Base-by-base conservation (phyloP, 208 protist genomes). In the Spongospora subterranea region DNA sequence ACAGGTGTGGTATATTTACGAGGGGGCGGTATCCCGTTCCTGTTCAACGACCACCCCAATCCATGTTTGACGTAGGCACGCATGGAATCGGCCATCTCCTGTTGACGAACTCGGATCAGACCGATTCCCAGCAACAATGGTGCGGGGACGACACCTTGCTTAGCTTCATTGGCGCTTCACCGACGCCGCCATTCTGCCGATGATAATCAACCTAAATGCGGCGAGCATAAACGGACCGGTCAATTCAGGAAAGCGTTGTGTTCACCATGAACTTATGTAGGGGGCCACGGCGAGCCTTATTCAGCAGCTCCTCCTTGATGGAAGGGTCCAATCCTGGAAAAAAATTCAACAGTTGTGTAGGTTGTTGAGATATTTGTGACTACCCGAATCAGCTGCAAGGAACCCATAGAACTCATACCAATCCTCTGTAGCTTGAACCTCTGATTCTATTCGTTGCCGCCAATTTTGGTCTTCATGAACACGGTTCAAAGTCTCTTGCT, bases 381-480 rank as follows among this genome's bases (percentile, higher is more conserved):
- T 6, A 82, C 71, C 71, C 35, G 71, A 35, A 82, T 82, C 71
- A 20, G 71, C n/a, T 35, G 71, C 71, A 6, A 82, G n/a, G 71
- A 82, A 82, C 71, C 71, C 71, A 43, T 82, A 82, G 71, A 82
- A 82, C 71, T 82, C 35, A 43, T 82, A 43, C 71, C 71, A 82
- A 43, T 82, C 71, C 17, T 82, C 71, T 20, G 71, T 82, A 43
- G 71, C 71, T n/a, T 82, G 71, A 39, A 39, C 11, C n/a, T 82
- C 71, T 40, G 71, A 20, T 43, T 82, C 71, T 35, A 82, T 82
- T 43, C 71, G 71, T n/a, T 82, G 71, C n/a, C 71, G 6, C 71
- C 71, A 82, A 43, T 82, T 82, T n/a, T 82, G 71, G n/a, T 82
- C 71, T 13, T 82, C 71, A 43, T 82, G 71, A n/a, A 82, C 71